A percentile compares a stretch with the other conserved stretches of the same genome.
phyloP scores from a whole-genome alignment of 345 rosid genomes.

The Limnanthes douglasii region DNA sequence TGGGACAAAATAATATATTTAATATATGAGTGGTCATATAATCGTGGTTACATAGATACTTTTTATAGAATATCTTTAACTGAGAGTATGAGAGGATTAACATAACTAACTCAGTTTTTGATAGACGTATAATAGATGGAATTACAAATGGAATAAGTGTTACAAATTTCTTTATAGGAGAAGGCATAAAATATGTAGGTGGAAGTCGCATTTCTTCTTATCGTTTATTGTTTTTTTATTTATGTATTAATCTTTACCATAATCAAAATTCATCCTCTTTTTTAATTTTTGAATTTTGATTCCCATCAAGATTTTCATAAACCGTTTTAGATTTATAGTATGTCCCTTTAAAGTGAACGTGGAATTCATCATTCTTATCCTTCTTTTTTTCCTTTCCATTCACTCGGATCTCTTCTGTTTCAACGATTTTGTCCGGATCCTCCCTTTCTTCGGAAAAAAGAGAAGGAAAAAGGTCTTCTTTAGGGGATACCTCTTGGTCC shows the following conservation, averaged over 20 bases:
- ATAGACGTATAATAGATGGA: background rate
- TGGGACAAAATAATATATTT: conserved; percentile 1
- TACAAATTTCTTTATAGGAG: background rate
- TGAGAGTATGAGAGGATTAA: background rate
- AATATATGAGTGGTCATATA: conserved; percentile 1
- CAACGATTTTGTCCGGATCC: background rate
- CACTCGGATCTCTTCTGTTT: conserved; percentile 17
- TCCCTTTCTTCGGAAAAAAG: background rate
- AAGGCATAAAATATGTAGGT: background rate
- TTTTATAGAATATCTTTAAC: background rate
- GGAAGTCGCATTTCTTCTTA: background rate
- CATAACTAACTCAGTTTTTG: background rate
- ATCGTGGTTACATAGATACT: no score
- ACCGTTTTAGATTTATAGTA: no score
- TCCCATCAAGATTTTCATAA: no score
- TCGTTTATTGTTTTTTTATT: no score
- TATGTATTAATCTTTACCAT: no score
- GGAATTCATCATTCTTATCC: no score
- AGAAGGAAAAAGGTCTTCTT: background rate
- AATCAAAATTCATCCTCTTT: no score
- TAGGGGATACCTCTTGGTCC: no score
- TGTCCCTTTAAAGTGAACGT: no score
- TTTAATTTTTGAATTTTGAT: no score
- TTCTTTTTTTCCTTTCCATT: conserved; percentile 46
- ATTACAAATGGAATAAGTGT: background rate